These are phyloP conservation scores for Chondrostereum purpureum DNA, from an alignment of 1,284 basidiomycete genomes.

Conservation along the genomic window DNA sequence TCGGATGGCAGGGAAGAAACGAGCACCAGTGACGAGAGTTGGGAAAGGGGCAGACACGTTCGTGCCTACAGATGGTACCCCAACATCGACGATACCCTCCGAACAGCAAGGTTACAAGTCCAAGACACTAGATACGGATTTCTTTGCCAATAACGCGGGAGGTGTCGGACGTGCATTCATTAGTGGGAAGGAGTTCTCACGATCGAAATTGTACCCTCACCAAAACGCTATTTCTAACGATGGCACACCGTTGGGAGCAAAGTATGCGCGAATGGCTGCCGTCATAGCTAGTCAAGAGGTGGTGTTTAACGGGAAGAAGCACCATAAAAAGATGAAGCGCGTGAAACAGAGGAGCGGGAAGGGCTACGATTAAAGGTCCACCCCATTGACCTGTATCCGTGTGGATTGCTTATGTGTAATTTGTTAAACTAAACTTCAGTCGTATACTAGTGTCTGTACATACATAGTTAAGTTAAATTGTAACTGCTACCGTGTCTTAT, in stretches of 20 bases:
- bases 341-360: conserved; percentile 86
- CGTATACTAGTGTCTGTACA: too few species aligned
- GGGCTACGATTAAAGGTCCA: conserved; percentile 78
- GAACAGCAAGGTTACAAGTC: conserved; percentile 46
- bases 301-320: conserved; percentile 65
- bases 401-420: too few species aligned
- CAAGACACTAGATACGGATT: conserved; percentile 73
- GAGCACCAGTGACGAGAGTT: conserved; percentile 81
- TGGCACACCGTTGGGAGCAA: conserved; percentile 53
- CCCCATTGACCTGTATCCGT: too few species aligned
- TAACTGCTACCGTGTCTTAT: too few species aligned
- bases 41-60: conserved; percentile 80
- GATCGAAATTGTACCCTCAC: conserved; percentile 69
- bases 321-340: conserved; percentile 81
- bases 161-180: conserved; percentile 59
- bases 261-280: conserved; percentile 39
- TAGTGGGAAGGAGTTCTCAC: conserved; percentile 55
- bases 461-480: too few species aligned
- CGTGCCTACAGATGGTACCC: conserved; percentile 27
- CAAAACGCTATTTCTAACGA: conserved; percentile 75
- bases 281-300: conserved; percentile 40
- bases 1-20: conserved; percentile 67
- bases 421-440: too few species aligned
- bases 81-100: conserved; percentile 20
- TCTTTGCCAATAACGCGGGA: conserved; percentile 60